Percentiles rank a stretch among this genome's conserved stretches.
These are phyloP conservation scores for Epichloe hybrida DNA, from an alignment of 2,329 filamentous ascomycete genomes.

Conservation along the genomic window DNA sequence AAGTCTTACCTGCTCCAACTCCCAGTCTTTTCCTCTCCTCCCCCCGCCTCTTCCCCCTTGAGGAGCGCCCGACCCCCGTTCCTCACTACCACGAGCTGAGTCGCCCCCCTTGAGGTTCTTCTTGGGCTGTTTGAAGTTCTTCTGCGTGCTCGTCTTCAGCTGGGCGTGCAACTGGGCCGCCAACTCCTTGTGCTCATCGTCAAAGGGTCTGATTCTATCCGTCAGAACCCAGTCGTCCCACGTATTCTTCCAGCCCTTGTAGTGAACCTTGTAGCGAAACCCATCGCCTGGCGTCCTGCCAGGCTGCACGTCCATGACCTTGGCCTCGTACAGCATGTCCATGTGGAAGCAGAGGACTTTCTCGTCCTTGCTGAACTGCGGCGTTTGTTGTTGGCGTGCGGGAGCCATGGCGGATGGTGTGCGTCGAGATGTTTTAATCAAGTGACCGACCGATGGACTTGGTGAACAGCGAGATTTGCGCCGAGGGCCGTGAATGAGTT, in stretches of 20 bases:
- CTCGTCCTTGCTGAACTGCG: conserved; percentile 63
- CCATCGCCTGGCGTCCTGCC: conserved; percentile 57
- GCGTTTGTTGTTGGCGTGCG: conserved; percentile 27
- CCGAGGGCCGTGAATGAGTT: neutral
- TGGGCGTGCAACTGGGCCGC: conserved; percentile 60
- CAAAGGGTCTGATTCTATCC: conserved; percentile 88
- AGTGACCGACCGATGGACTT: neutral
- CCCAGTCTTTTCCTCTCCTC: conserved; percentile 67
- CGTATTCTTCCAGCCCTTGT: conserved; percentile 99
- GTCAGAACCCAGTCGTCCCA: conserved; percentile 98
- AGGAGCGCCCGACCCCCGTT: conserved; percentile 50
- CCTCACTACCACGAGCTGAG: conserved; percentile 59
- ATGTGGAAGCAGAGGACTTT: conserved; percentile 94
- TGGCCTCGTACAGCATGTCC: conserved; percentile 94
- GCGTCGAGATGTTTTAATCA: neutral
- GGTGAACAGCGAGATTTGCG: neutral
- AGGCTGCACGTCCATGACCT: conserved; percentile 66
- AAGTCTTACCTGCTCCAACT: conserved; percentile 61
- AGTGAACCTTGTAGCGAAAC: conserved; percentile 86
- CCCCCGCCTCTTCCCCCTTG: conserved; percentile 55
- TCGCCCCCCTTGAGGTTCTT: conserved; percentile 28
- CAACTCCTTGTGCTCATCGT: conserved; percentile 86
- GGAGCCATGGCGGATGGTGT: conserved; percentile 24
- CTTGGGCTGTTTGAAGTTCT: conserved; percentile 40
- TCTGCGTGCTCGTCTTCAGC: conserved; percentile 44